These are phyloP conservation scores for Endoconidiophora laricicola DNA, from an alignment of 2,329 filamentous ascomycete genomes.

Conservation along the genomic window DNA sequence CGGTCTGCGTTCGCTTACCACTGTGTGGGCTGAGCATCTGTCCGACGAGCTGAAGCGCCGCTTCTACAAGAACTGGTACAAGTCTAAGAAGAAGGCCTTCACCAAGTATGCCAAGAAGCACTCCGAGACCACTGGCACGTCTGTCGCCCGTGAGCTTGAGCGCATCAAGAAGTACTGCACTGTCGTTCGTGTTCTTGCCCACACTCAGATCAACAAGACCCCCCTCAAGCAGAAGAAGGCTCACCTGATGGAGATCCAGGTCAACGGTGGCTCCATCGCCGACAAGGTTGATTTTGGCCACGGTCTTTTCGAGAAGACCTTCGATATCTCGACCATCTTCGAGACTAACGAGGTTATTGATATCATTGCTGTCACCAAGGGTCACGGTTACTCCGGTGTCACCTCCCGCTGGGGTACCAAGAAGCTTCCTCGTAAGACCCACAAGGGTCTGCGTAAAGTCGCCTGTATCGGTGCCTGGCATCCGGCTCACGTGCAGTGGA, in stretches of 20 bases:
- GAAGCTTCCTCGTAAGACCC: conserved; percentile 99
- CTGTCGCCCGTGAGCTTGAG: conserved; percentile 93
- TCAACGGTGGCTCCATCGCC: conserved; percentile 91
- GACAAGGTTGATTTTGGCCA: conserved; percentile 96
- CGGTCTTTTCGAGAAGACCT: conserved; percentile 97
- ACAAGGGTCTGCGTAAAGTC: conserved; percentile 99
- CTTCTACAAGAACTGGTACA: conserved; percentile 99
- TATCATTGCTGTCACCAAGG: conserved; percentile 98
- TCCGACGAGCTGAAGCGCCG: conserved; percentile 97
- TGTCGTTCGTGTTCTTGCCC: conserved; percentile 94
- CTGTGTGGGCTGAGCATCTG: conserved; percentile 98
- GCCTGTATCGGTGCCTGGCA: conserved; percentile 99
- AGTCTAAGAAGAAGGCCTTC: conserved; percentile 99
- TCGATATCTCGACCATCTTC: conserved; percentile 84
- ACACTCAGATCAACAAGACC: conserved; percentile 98
- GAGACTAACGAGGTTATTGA: conserved; percentile 99
- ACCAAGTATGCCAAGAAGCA: conserved; percentile 99
- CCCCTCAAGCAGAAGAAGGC: conserved; percentile 99
- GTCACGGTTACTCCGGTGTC: conserved; percentile 96
- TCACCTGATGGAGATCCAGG: conserved; percentile 99
- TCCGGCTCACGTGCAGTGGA: conserved; percentile 99
- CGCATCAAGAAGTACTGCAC: conserved; percentile 99
- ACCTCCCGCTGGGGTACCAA: conserved; percentile 98
- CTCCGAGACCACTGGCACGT: conserved; percentile 78
- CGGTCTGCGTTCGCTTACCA: conserved; percentile 96